Evolutionary conservation across 2,329 filamentous ascomycete species (phyloP), one percentile per base, ranked within the genome.

Genomic region (Bipolaris victoriae): DNA sequence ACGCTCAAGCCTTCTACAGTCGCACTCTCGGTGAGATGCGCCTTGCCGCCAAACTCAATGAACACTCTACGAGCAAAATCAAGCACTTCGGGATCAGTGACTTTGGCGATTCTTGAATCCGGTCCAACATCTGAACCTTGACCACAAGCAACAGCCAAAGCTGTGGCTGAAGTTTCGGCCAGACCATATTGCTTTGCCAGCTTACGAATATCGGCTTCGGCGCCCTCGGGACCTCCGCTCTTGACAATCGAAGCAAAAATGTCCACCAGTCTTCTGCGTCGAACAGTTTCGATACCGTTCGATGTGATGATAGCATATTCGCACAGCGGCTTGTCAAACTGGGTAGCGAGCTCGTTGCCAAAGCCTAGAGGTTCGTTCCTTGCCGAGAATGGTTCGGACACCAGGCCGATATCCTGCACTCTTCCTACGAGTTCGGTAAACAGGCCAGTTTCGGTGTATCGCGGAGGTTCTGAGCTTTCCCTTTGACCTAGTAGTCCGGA

Each of bases 331-430:
- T 90, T 84, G 69, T 99, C 95, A 67, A 95, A 99, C 68, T 99
- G 96, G n/a, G 96, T 90, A 1, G 95, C 92, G 54, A 98, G 82
- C 77, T 99, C 95, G 67, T 99, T 99, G 10, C 94, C 93, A 69
- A 97, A 98, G 0, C 93, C 94, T 20, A 87, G 84, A 10, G 79
- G 79, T 0, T 87, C 83, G 9, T 90, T 90, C 15, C 87, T 84
- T 1, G 75, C 76, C 6, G 72, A 66, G 66, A 92, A 94, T 0
- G 90, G 86, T 47, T 85, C 84, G 0, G 89, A 91, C 26, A 92
- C 86, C 11, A 92, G 78, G 2, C 92, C 92, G 55, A 97, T 86
- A 64, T 90, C 91, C 72, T 96, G 88, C 6, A 89, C 88, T 33
- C 84, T 84, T 68, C 90, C 87, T 24, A 87, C 87, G 18, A 99